Conservation (phyloP, 2,329 filamentous ascomycete genomes). For the Thielaviopsis ethacetica region DNA sequence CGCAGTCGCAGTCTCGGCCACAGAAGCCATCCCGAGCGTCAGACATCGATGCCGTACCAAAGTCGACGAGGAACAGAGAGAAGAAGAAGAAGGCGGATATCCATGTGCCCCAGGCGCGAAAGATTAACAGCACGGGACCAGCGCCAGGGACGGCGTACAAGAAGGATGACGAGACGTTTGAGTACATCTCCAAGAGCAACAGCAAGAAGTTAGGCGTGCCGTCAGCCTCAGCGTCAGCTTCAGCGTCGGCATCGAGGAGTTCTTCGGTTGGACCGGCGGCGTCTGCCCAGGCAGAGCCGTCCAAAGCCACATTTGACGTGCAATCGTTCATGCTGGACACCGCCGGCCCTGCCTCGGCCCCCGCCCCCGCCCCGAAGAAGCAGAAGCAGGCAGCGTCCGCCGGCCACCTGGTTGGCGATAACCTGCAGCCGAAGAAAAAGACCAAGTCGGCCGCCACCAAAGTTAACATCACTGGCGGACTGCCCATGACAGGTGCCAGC, state of each 20-base stretch:
- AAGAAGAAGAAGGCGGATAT: constrained; percentile 46
- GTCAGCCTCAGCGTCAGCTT: neutral
- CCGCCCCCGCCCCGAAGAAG: constrained; percentile 31
- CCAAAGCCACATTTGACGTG: neutral
- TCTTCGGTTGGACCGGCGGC: neutral
- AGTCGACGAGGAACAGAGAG: constrained; percentile 24
- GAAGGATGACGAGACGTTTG: constrained; percentile 53
- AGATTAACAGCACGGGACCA: constrained; percentile 47
- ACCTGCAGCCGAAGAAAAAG: constrained; percentile 31
- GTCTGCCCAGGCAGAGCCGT: neutral
- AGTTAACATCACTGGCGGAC: constrained; percentile 57
- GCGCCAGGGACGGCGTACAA: constrained; percentile 51
- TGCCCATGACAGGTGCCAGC: constrained; percentile 67
- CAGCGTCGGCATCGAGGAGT: neutral
- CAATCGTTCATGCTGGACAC: constrained; percentile 3
- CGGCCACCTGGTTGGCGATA: constrained; percentile 70
- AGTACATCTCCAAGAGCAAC: constrained; percentile 46
- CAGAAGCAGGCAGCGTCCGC: constrained; percentile 48
- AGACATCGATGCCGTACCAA: constrained; percentile 29
- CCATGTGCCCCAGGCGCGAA: constrained; percentile 47
- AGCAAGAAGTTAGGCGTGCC: constrained; percentile 4
- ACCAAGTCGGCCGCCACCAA: constrained; percentile 34
- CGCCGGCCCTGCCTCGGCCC: neutral
- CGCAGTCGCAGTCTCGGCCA: constrained; percentile 14
- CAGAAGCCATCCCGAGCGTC: constrained; percentile 1